Evolutionary conservation across 176 grass and related monocot species (phyloP), one percentile per base, ranked within the genome.

Genomic region (Echinochloa phyllopogon): DNA sequence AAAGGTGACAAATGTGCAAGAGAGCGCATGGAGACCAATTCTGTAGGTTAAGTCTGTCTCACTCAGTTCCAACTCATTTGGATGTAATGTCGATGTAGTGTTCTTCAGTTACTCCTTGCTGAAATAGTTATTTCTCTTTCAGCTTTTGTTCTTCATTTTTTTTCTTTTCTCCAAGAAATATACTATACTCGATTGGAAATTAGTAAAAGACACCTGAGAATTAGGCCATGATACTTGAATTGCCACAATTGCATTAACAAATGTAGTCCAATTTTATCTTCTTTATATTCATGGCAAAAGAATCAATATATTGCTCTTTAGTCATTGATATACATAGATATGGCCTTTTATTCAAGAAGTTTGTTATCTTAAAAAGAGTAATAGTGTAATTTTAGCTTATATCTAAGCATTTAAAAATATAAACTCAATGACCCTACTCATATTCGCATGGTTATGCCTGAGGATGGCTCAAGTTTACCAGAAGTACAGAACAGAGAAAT

Each of bases 21-120:
- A 70, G 25, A 52, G 82, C 56, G 53, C 51, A 74, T 48, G 33
- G 77, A 43, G 8, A 40, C 63, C 65, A 72, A 9, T 69, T 77
- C 4, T 65, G 76, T 85, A 76, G 77, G 71, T 85, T 85, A 48
- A 64, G 65, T 65, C 71, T 79, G 67, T 74, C 81, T 88, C 57
- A 65, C 65, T 82, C 56, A 50, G 24, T 86, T 85, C 20, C 12
- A 74, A 27, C 43, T 74, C 56, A 50, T 77, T 76, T 64, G 43
- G 51, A 80, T 86, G 72, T 78, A 82, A 65, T 72, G 57, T 44
- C 57, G 18, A 47, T 38, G 49, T 85, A 81, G 82, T 76, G 41
- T 17, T 82, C 44, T 82, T 83, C 29, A 55, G 79, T 72, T 78
- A 4, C 62, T 82, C 16, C 21, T 14, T 27, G 8, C 36, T 73